Evolutionary conservation across 768 basidiomycete species (phyloP).

Genomic region (Suillus bovinus): DNA sequence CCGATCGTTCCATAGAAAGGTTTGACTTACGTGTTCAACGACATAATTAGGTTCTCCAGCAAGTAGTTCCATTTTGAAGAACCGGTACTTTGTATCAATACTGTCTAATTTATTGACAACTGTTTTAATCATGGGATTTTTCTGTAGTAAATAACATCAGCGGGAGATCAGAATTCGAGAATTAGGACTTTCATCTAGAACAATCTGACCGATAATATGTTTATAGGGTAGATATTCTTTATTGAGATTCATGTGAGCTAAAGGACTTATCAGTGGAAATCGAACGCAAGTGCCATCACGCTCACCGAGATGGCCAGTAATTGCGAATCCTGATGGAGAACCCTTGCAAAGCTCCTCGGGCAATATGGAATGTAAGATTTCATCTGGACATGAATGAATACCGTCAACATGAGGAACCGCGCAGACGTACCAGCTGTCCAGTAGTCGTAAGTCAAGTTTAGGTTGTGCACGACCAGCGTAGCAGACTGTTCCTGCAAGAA

Average conservation of each 20-base stretch:
- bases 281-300: not conserved
- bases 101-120: conserved; percentile 94
- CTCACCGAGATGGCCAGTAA: conserved; percentile 89
- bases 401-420: conserved; percentile 8
- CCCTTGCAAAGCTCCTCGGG: conserved; percentile 77
- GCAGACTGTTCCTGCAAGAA: conserved; percentile 58
- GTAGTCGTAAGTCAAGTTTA: conserved; percentile 80
- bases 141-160: conserved; percentile 47
- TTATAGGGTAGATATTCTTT: conserved; percentile 92
- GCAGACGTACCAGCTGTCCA: conserved; percentile 80
- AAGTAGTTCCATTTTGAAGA: conserved; percentile 95
- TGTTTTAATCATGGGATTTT: conserved; percentile 80
- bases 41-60: conserved; percentile 88
- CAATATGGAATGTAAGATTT: conserved; percentile 79
- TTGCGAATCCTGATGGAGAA: conserved; percentile 84
- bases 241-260: conserved; percentile 91
- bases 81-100: conserved; percentile 84
- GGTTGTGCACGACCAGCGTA: conserved; percentile 54
- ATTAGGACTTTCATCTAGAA: conserved; percentile 72
- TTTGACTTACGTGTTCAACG: conserved; percentile 71
- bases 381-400: conserved; percentile 49
- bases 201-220: conserved; percentile 85
- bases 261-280: conserved; percentile 6
- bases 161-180: not conserved
- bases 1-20: conserved; percentile 2